Conservation (phyloP, 2,329 filamentous ascomycete genomes). For the Phoma sp. region DNA sequence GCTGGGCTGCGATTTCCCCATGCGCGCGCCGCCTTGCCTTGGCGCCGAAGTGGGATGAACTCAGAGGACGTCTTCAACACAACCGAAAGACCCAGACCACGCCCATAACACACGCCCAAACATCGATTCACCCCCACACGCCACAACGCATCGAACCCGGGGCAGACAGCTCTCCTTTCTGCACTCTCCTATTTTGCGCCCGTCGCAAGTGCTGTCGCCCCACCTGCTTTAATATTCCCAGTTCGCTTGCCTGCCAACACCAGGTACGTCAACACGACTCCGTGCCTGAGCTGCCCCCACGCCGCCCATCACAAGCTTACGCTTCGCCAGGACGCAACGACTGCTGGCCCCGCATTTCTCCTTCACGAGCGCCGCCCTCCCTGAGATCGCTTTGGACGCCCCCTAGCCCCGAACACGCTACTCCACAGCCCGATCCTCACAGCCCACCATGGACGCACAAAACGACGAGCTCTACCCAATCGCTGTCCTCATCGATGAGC, state of each 20-base stretch:
- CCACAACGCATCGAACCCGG: conserved; percentile 17
- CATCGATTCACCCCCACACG: conserved; percentile 23
- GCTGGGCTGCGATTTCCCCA: conserved; percentile 24
- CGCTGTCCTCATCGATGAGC: conserved; percentile 98
- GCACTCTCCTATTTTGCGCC: conserved; percentile 12
- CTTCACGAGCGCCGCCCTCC: conserved; percentile 20
- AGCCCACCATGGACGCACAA: conserved; percentile 79
- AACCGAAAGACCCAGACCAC: conserved; percentile 19
- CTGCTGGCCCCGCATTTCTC: conserved; percentile 12
- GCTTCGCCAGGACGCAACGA: conserved; percentile 1
- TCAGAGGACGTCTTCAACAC: conserved; percentile 14
- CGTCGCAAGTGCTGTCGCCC: conserved; percentile 18
- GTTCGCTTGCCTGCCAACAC: conserved; percentile 36
- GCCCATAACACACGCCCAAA: conserved; percentile 27
- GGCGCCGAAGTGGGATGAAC: conserved; percentile 7
- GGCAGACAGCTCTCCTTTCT: conserved; percentile 22
- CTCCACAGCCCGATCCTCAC: conserved; percentile 27
- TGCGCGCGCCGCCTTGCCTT: conserved; percentile 11
- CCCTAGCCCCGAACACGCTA: conserved; percentile 26
- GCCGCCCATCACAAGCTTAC: conserved; percentile 33
- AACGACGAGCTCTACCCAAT: conserved; percentile 99
- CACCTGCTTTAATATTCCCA: conserved; percentile 29
- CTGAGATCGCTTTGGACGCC: conserved; percentile 23
- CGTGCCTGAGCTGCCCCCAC: conserved; percentile 31
- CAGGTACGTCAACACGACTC: conserved; percentile 46